Evolutionary conservation across 2,329 filamentous ascomycete species (phyloP).

Genomic region (Pseudopyricularia cyperi): DNA sequence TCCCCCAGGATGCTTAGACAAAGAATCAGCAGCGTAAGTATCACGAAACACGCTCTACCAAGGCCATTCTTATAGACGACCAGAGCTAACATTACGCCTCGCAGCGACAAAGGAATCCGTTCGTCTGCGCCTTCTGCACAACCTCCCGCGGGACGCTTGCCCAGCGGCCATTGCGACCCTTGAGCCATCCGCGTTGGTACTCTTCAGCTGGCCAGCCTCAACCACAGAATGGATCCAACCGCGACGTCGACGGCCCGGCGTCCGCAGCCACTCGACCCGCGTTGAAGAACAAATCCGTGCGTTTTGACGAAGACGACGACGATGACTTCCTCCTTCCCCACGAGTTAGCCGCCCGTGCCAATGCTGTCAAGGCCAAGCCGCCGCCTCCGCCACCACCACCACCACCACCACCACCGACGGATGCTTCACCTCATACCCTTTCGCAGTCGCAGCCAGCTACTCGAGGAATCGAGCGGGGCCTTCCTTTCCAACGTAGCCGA

Average conservation of each 20-base stretch:
- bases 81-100: background rate
- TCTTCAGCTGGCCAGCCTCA: background rate
- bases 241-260: background rate
- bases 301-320: background rate
- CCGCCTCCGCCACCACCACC: background rate
- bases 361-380: background rate
- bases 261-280: background rate
- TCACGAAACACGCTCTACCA: background rate
- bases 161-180: background rate
- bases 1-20: conserved; percentile 1
- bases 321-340: conserved; percentile 1
- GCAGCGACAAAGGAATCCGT: background rate
- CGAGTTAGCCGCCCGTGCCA: conserved; percentile 1
- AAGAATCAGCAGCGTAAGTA: background rate
- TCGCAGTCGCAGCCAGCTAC: background rate
- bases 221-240: background rate
- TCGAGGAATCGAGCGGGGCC: background rate
- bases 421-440: background rate
- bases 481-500: background rate
- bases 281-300: background rate
- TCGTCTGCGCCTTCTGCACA: background rate
- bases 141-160: background rate
- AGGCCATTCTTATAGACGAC: background rate
- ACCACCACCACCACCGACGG: background rate
- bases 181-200: background rate